These are phyloP conservation scores for Ogataea zsoltii DNA, from an alignment of 805 yeast genomes.

Conservation along the genomic window DNA sequence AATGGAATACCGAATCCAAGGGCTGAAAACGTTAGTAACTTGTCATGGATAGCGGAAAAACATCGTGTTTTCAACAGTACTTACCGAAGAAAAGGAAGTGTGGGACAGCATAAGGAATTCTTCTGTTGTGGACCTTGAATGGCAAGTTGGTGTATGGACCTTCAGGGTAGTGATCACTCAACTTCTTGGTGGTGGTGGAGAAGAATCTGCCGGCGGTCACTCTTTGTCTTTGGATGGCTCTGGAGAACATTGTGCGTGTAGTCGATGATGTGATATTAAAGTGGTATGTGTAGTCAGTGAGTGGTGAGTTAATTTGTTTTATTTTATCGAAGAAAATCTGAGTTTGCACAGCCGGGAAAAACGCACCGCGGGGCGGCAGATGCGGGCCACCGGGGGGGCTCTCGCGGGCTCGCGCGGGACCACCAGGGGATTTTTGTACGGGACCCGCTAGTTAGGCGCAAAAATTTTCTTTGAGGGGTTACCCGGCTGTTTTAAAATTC, in stretches of 20 bases:
- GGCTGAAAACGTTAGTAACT: constrained; percentile 26
- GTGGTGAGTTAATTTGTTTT: neutral
- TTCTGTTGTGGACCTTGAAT: constrained; percentile 91
- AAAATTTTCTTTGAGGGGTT: neutral
- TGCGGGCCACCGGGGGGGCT: neutral
- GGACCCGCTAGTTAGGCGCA: neutral
- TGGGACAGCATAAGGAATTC: constrained; percentile 79
- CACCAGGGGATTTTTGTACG: too few relatives aligned
- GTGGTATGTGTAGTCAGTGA: neutral
- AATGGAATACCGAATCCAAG: constrained; percentile 76
- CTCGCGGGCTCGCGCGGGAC: constrained; percentile 1
- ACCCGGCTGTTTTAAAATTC: constrained; percentile 9
- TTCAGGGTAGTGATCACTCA: constrained; percentile 53
- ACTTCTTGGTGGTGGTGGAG: constrained; percentile 52
- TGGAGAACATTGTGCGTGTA: constrained; percentile 32
- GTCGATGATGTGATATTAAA: neutral
- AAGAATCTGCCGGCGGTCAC: constrained; percentile 43
- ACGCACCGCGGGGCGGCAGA: neutral
- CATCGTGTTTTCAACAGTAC: too few relatives aligned
- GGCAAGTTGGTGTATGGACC: constrained; percentile 94
- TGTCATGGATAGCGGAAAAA: neutral
- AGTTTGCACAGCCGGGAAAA: constrained; percentile 1
- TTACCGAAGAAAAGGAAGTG: constrained; percentile 78
- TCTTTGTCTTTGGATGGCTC: constrained; percentile 30
- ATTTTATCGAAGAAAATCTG: too few relatives aligned